These are phyloP conservation scores for Solanum sparsipilum DNA, from an alignment of 257 asterid genomes.

Conservation along the genomic window DNA sequence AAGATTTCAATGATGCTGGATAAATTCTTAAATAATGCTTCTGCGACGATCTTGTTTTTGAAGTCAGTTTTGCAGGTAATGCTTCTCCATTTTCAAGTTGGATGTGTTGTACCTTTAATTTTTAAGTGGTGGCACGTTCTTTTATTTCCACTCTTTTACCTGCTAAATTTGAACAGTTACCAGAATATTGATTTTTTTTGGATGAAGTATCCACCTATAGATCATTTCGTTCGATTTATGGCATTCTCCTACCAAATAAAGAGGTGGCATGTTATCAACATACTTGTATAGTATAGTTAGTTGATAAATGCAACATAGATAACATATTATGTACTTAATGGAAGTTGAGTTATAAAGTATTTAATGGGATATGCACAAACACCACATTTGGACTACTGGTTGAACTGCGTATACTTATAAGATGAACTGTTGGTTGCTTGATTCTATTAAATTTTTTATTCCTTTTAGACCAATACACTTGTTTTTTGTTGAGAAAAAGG, in stretches of 20 bases:
- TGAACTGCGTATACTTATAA: not conserved
- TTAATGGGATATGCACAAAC: not conserved
- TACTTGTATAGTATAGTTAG: not conserved
- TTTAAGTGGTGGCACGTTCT: not conserved
- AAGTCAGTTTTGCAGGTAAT: slow-evolving; percentile 76
- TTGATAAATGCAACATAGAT: not conserved
- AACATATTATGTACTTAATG: not conserved
- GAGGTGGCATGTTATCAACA: not conserved
- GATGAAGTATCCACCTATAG: not conserved
- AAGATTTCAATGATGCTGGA: slow-evolving; percentile 37
- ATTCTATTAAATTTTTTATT: not conserved
- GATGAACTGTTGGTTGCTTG: not conserved
- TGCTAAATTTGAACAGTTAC: not conserved
- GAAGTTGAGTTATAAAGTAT: not conserved
- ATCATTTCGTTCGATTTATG: not conserved
- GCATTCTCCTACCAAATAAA: not conserved
- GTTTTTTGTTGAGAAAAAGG: not conserved
- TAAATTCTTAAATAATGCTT: slow-evolving; percentile 69
- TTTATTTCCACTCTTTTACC: not conserved
- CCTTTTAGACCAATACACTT: not conserved
- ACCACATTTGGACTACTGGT: not conserved
- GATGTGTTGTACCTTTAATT: not conserved
- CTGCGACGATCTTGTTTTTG: slow-evolving; percentile 54
- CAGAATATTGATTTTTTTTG: not conserved
- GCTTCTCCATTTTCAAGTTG: not conserved